These are phyloP conservation scores for Spathaspora sp. DNA, from an alignment of 805 yeast genomes.

Conservation along the genomic window DNA sequence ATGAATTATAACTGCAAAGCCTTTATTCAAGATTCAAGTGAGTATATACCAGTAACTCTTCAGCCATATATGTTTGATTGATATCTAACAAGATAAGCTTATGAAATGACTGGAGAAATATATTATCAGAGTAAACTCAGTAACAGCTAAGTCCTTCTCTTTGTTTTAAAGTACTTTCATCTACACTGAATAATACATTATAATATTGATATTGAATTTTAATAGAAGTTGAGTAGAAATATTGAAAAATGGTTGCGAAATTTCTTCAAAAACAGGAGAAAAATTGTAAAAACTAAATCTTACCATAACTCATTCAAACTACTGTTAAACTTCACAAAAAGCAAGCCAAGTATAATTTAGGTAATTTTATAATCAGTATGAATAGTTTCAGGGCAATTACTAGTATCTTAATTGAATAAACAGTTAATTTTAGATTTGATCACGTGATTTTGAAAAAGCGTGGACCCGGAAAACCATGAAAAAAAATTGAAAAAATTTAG, in stretches of 20 bases:
- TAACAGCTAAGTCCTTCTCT: not conserved
- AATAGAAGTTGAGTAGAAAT: not conserved
- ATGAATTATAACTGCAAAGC: too few relatives aligned
- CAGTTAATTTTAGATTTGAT: not conserved
- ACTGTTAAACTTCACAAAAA: not conserved
- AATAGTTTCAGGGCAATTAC: not conserved
- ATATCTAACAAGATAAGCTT: too few relatives aligned
- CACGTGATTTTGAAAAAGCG: not conserved
- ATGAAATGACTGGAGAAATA: not conserved
- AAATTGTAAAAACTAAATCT: not conserved
- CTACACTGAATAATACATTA: not conserved
- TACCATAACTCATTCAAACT: not conserved
- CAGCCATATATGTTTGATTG: too few relatives aligned
- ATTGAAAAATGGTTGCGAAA: not conserved
- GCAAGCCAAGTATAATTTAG: not conserved
- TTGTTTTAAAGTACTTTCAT: not conserved
- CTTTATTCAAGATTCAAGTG: too few relatives aligned
- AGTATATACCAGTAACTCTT: too few relatives aligned
- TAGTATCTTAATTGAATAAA: not conserved
- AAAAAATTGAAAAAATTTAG: constrained; percentile 5
- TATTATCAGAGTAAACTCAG: not conserved
- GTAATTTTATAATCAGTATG: not conserved
- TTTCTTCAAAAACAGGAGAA: not conserved
- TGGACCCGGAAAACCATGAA: not conserved
- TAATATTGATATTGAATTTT: too few relatives aligned